A percentile compares a stretch with the other conserved stretches of the same genome.
Evolutionary conservation across 768 basidiomycete species (phyloP).

Genomic region (Trametes villosa): DNA sequence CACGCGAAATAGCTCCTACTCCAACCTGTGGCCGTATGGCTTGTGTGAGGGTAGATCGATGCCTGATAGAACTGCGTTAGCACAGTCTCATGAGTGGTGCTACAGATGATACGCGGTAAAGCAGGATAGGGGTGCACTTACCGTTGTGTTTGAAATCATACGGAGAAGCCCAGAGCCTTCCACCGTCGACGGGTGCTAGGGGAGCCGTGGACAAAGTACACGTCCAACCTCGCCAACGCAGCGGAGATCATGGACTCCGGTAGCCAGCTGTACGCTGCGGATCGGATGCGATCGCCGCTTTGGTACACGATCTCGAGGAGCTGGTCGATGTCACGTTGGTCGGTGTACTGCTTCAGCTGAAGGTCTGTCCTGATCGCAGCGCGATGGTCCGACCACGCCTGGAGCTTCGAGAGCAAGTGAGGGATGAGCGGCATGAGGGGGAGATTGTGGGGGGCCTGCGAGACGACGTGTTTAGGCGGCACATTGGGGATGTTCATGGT

Average conservation of each 20-base stretch:
- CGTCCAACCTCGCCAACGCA: neutral
- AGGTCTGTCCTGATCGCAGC: constrained; percentile 32
- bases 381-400: constrained; percentile 36
- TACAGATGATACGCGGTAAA: too few relatives aligned
- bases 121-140: too few relatives aligned
- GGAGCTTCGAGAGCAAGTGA: constrained; percentile 35
- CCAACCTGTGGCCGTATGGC: too few relatives aligned
- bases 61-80: too few relatives aligned
- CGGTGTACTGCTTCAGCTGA: constrained; percentile 40
- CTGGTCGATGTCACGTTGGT: constrained; percentile 44
- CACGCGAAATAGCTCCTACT: too few relatives aligned
- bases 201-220: neutral
- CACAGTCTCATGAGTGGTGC: too few relatives aligned
- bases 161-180: neutral
- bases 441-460: constrained; percentile 1
- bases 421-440: constrained; percentile 34
- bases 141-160: neutral
- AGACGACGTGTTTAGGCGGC: neutral
- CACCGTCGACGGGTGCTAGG: neutral
- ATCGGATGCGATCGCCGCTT: neutral
- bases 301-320: constrained; percentile 39
- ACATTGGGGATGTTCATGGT: neutral
- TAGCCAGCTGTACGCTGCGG: constrained; percentile 14
- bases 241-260: constrained; percentile 1
- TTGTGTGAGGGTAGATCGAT: too few relatives aligned